phyloP scores from a whole-genome alignment of 768 basidiomycete genomes.

The Rhodocollybia butyracea region DNA sequence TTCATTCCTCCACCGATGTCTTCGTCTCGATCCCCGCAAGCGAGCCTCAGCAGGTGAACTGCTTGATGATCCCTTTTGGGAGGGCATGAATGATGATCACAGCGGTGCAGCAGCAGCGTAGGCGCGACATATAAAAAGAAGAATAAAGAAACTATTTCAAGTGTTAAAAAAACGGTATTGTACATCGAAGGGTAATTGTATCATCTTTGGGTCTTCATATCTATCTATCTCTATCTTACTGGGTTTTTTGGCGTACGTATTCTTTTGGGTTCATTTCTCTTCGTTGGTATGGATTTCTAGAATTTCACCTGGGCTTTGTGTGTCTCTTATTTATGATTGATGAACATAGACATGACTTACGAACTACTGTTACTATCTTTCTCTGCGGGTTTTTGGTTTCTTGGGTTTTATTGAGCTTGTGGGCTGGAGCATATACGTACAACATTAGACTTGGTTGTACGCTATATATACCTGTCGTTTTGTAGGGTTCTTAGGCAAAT shows the following conservation, averaged over 20 bases:
- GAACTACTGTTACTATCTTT: too few species aligned
- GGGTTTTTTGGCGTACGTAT: too few species aligned
- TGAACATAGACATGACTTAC: too few species aligned
- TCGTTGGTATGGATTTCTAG: too few species aligned
- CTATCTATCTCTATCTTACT: background rate
- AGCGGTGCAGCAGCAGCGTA: background rate
- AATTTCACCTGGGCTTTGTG: background rate
- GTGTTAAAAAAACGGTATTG: background rate
- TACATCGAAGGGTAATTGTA: background rate
- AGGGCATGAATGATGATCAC: background rate
- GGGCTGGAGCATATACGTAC: too few species aligned
- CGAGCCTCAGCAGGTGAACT: constrained; percentile 22
- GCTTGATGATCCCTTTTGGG: constrained; percentile 15
- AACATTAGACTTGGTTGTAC: too few species aligned
- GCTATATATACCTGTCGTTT: too few species aligned
- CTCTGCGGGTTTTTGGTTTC: too few species aligned
- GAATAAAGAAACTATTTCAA: background rate
- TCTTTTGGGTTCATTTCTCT: too few species aligned
- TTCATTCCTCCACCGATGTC: constrained; percentile 17
- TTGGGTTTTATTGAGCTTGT: too few species aligned
- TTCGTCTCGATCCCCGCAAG: constrained; percentile 20
- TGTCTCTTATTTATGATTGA: too few species aligned
- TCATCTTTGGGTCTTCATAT: background rate
- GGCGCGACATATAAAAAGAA: background rate
- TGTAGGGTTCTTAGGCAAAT: too few species aligned